Evolutionary conservation across 441 rosid genomes (phyloP), one percentile per base, ranked within the genome.

Genomic region (Capsella rubella): DNA sequence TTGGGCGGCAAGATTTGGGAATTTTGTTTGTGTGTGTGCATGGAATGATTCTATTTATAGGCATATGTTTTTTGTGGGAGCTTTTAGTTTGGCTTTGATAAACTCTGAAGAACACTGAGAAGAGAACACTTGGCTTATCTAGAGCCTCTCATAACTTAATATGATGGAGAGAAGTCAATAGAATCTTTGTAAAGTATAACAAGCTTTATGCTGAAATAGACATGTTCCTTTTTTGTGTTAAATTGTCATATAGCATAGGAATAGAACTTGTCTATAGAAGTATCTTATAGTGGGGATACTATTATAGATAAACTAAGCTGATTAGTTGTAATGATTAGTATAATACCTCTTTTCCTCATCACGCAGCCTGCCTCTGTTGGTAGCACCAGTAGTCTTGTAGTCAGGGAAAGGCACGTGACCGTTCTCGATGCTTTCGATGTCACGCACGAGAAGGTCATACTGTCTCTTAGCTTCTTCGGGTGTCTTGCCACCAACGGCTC

Each of bases 391-490:
- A 49, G 83, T 71, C 75, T 75, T 80, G 86, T 91, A 91, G 49
- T 86, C 83, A 39, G 96, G 97, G 83, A 85, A 91, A 25, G 95
- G 92, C n/a, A 91, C 90, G 2, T 54, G 87, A 61, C 97, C 97
- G 4, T 93, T 81, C 85, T 94, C 97, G 11, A 94, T 94, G 54
- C 78, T 77, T 70, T 84, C 81, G 71, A 94, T 82, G 71, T 94
- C 97, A 43, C 82, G 83, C 67, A 91, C 87, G 4, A 94, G 94
- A 55, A 79, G 76, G 31, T 90, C 93, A 61, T 91, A 94, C 75
- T 91, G 99, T 73, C 76, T 76, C 82, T 90, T 90, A 62, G 87
- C 96, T 76, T 94, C 97, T 13, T 94, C 97, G 0, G 88, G 84
- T 27, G 96, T 90, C 76, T 83, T 94, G 14, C 90, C 92, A 15